Evolutionary conservation across 495 filamentous ascomycete species (phyloP).

Genomic region (Penicillium alfredii): DNA sequence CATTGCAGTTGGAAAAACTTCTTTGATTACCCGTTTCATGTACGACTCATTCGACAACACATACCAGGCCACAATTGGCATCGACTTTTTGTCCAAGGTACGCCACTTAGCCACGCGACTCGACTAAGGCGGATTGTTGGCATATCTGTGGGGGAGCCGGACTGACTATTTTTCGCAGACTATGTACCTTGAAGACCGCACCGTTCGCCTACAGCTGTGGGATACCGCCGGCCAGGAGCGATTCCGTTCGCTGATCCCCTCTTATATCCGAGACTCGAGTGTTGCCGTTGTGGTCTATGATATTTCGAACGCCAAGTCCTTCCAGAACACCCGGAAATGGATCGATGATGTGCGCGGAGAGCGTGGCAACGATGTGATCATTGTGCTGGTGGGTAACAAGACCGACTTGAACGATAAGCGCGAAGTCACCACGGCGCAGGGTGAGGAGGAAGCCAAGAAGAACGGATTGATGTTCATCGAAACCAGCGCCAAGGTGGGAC

Average conservation of each 20-base stretch:
- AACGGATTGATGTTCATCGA: slow-evolving; percentile 97
- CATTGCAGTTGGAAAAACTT: slow-evolving; percentile 88
- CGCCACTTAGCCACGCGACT: too few relatives aligned
- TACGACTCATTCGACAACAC: slow-evolving; percentile 99
- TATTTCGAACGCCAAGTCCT: slow-evolving; percentile 93
- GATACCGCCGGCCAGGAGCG: slow-evolving; percentile 97
- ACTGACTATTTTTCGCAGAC: slow-evolving; percentile 51
- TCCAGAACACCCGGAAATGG: slow-evolving; percentile 98
- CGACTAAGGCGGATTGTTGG: too few relatives aligned
- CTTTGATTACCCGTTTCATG: slow-evolving; percentile 98
- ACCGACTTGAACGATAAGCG: slow-evolving; percentile 97
- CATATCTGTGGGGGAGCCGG: neutral
- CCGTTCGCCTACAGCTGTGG: slow-evolving; percentile 95
- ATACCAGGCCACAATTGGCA: slow-evolving; percentile 98
- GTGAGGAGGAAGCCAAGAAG: slow-evolving; percentile 97
- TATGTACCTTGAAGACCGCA: slow-evolving; percentile 99
- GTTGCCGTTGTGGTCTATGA: slow-evolving; percentile 99
- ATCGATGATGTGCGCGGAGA: slow-evolving; percentile 97
- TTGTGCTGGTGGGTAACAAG: slow-evolving; percentile 98
- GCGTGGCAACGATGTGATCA: slow-evolving; percentile 95
- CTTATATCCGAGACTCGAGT: slow-evolving; percentile 94
- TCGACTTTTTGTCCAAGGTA: slow-evolving; percentile 98
- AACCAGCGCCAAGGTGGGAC: slow-evolving; percentile 95
- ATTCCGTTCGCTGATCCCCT: slow-evolving; percentile 93
- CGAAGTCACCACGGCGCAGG: slow-evolving; percentile 88